Evolutionary conservation across 768 basidiomycete species (phyloP), one percentile per base, ranked within the genome.

Genomic region (Rhodotorula diobovata): DNA sequence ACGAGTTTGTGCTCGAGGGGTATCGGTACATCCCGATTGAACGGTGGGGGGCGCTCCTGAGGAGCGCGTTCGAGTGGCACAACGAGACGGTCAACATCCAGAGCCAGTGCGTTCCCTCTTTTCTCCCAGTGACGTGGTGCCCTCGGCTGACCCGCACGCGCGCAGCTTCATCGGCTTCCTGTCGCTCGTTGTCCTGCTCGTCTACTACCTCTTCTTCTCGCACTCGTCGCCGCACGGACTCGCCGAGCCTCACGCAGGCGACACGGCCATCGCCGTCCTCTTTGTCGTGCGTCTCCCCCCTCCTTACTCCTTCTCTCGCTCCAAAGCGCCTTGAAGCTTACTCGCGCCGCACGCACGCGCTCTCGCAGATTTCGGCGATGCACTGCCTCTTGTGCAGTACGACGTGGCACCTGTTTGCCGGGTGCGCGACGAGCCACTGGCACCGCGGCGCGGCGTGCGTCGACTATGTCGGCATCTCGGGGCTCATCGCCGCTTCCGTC

Each of bases 11-110:
- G 35, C 56, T 74, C 2, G 37, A 32, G 7, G 75, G 75, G 20
- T 80, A 80, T 61, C 74, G 79, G 9, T 80, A 76, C 63, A 78
- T 78, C 59, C 73, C 78, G 9, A 76, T 77, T 43, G 75, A 78
- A 45, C 63, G 71, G 18, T 77, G 75, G 72, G 69, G 62, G 20
- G 32, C 68, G 20, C 57, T 79, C 21, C 60, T 79, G 23, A 32
- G 53, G 16, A 68, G 70, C 25, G 67, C 58, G 8, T 73, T 76
- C 32, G 32, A 68, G 46, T 72, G 72, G 63, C 79, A 80, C 61
- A 80, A 80, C 73, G 79, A 80, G 61, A 68, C 73, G 21, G 37
- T 72, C 65, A 75, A 72, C 62, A 75, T 75, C 32, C 74, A 75
- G 35, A 64, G 75, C 16, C 79, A 79, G 58, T 59, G n/a, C 28